phyloP scores from a whole-genome alignment of 1,284 basidiomycete genomes.

The Rhodotorula sp. region DNA sequence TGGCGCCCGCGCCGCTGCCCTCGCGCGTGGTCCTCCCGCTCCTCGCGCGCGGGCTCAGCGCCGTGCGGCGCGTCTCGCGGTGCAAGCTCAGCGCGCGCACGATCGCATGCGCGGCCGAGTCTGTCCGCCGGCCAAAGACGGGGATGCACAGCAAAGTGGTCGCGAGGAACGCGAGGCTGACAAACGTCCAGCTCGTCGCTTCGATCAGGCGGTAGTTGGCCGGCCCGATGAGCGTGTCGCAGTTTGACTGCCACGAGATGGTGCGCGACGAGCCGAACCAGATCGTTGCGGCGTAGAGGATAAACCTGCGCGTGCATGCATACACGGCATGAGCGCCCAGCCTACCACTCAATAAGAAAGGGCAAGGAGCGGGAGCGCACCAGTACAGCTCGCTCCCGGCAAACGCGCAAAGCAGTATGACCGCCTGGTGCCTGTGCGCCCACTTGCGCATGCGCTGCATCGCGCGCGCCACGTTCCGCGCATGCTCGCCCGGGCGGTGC shows the following conservation, averaged over 20 bases:
- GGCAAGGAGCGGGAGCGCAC: not conserved
- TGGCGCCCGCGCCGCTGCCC: too few relatives aligned
- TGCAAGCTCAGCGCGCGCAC: not conserved
- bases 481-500: not conserved
- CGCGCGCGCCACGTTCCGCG: not conserved
- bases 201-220: not conserved
- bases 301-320: not conserved
- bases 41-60: not conserved
- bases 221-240: not conserved
- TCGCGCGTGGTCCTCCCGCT: too few relatives aligned
- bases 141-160: not conserved
- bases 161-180: not conserved
- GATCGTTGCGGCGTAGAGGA: slow-evolving; percentile 7
- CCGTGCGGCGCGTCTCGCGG: not conserved
- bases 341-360: not conserved
- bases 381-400: slow-evolving; percentile 3
- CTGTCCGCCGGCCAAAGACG: not conserved
- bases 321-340: not conserved
- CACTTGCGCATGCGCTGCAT: not conserved
- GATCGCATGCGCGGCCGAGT: slow-evolving; percentile 3
- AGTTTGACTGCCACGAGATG: not conserved
- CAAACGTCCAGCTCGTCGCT: not conserved
- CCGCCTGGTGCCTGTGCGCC: not conserved
- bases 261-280: not conserved
- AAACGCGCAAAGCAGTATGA: not conserved